Evolutionary conservation across 1,139 yeast genomes (phyloP).

Genomic region (Ogataea hybrid): DNA sequence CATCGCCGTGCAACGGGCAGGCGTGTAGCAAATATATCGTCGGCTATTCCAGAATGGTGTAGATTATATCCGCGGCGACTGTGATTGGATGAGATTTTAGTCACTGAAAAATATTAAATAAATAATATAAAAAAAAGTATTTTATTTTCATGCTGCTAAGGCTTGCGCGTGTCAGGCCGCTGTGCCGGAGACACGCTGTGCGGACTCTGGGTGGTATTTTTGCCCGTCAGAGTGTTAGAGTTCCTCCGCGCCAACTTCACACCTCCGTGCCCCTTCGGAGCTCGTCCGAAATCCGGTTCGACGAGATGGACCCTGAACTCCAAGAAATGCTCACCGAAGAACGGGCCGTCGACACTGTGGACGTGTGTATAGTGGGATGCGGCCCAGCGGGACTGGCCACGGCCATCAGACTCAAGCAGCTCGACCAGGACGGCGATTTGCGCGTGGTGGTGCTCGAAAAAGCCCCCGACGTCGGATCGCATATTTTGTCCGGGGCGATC

Average conservation of each 20-base stretch:
- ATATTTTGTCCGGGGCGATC: constrained; percentile 91
- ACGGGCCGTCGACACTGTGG: constrained; percentile 81
- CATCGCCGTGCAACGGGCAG: constrained; percentile 9
- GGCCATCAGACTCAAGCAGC: constrained; percentile 82
- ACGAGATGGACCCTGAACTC: constrained; percentile 43
- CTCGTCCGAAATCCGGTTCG: constrained; percentile 34
- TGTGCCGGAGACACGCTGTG: not conserved
- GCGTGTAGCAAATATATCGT: not conserved
- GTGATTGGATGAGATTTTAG: constrained; percentile 5
- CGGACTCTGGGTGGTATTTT: not conserved
- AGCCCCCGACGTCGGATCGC: constrained; percentile 90
- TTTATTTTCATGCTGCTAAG: not conserved
- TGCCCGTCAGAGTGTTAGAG: not conserved
- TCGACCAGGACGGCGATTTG: constrained; percentile 69
- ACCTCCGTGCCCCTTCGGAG: not conserved
- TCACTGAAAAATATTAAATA: not conserved
- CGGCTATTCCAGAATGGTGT: not conserved
- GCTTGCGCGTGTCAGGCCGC: not conserved
- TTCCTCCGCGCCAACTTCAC: not conserved
- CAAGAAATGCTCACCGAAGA: constrained; percentile 50
- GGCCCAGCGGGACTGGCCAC: constrained; percentile 98
- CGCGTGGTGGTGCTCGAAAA: constrained; percentile 89
- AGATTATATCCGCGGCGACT: constrained; percentile 5
- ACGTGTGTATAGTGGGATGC: constrained; percentile 94
- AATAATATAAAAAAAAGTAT: not conserved